Evolutionary conservation across 2,329 filamentous ascomycete genomes (phyloP), one percentile per base, ranked within the genome.

Genomic region (Talaromyces sp.): DNA sequence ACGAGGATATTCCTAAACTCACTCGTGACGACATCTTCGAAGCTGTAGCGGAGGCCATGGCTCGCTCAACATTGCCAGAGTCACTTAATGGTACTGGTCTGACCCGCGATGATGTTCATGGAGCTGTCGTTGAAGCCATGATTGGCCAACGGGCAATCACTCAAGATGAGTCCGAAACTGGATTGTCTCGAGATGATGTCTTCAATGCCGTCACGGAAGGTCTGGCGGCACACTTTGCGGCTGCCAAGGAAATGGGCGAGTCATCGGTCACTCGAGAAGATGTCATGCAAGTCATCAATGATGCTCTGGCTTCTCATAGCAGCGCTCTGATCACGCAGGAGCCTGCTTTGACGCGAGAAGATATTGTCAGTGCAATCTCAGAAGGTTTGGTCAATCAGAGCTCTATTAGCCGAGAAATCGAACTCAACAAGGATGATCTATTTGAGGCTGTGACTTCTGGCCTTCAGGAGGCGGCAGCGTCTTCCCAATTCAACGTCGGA

Each of bases 201-300:
- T 76, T 86, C 49, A 85, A 85, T 65, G 85, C 86, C 1, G 83
- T 90, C 52, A 85, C 83, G 66, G 82, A 87, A 67, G 85, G 85
- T 4, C 78, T 90, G 8, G 74, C 76, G 56, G 80, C 82, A 22
- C 80, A 83, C 56, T 75, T 79, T 43, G 73, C 75, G 4, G 70
- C 77, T 2, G 75, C 78, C 11, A 79, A 88, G 58, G 89, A 92
- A 27, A 86, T 92, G 56, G 77, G 82, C 4, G 74, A 77, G 61
- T 77, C 75, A 11, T 73, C 73, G 0, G 68, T 87, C 1, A 85
- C 82, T n/a, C 81, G 82, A 5, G 83, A 86, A 35, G 80, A 84
- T 47, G 80, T 89, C n/a, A 75, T 86, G 47, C 85, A 85, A 63
- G 85, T 86, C 1, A 82, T 90, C 52, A 85, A 82, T 67, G 82